Conservation (phyloP, 1,139 yeast genomes). For the Saccharomycopsis phalli region DNA sequence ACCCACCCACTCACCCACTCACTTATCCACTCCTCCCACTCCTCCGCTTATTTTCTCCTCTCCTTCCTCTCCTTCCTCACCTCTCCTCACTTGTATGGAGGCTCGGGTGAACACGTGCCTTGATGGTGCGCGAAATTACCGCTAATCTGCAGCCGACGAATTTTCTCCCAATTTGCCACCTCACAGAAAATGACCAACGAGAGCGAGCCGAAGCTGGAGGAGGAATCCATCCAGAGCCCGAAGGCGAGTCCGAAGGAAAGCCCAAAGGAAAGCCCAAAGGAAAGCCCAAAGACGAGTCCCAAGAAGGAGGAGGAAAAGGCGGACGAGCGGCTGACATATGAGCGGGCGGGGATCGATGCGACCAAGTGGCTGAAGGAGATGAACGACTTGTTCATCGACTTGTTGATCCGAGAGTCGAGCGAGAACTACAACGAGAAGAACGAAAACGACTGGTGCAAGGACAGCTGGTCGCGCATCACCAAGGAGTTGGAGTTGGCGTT, state of each 20-base stretch:
- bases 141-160: no score
- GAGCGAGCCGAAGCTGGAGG: not conserved
- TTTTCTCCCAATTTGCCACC: no score
- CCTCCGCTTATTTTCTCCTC: no score
- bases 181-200: not conserved
- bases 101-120: no score
- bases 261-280: not conserved
- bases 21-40: no score
- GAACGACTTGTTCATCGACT: slow-evolving; percentile 17
- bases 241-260: not conserved
- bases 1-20: no score
- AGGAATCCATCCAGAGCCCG: not conserved
- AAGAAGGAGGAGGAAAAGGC: not conserved
- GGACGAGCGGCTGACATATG: not conserved
- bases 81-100: no score
- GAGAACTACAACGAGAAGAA: slow-evolving; percentile 17
- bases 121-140: no score
- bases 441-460: slow-evolving; percentile 19
- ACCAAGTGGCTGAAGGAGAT: slow-evolving; percentile 19
- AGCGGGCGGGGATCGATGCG: slow-evolving; percentile 11
- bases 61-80: no score
- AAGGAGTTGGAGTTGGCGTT: slow-evolving; percentile 16
- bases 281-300: not conserved
- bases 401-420: slow-evolving; percentile 12
- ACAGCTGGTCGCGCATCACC: slow-evolving; percentile 16